phyloP scores from a whole-genome alignment of 352 stramenopile species.

The Globisporangium abappressorium region DNA sequence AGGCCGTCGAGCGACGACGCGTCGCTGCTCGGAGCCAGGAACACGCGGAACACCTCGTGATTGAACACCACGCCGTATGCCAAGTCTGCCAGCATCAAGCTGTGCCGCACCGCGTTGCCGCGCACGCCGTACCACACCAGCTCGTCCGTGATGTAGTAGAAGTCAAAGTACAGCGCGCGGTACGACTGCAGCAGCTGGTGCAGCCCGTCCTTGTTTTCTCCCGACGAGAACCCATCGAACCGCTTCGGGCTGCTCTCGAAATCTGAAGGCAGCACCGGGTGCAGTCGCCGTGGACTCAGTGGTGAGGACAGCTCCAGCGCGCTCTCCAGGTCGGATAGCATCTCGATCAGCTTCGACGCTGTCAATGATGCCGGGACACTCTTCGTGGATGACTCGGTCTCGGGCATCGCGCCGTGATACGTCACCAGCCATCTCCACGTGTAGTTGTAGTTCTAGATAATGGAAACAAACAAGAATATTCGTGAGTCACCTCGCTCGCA shows the following conservation, averaged over 20 bases:
- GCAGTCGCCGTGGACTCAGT: constrained; percentile 56
- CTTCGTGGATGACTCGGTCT: constrained; percentile 22
- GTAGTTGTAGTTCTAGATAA: constrained; percentile 68
- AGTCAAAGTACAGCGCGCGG: constrained; percentile 85
- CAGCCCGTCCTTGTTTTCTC: constrained; percentile 37
- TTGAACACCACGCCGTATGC: constrained; percentile 84
- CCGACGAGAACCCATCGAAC: constrained; percentile 18
- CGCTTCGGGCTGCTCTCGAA: constrained; percentile 34
- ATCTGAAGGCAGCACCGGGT: constrained; percentile 23
- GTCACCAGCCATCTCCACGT: constrained; percentile 75
- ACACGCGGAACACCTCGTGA: constrained; percentile 81
- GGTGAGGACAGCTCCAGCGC: constrained; percentile 65
- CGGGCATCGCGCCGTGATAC: constrained; percentile 46
- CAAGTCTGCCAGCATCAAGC: constrained; percentile 75
- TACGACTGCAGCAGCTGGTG: constrained; percentile 75
- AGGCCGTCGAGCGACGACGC: constrained; percentile 20
- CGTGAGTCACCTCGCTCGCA: not conserved
- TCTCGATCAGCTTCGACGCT: constrained; percentile 37
- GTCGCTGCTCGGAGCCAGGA: constrained; percentile 29
- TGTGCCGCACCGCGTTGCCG: constrained; percentile 78
- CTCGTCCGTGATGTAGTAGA: constrained; percentile 91
- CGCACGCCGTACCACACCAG: constrained; percentile 86
- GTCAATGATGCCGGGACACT: constrained; percentile 20
- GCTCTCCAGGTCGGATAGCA: constrained; percentile 59
- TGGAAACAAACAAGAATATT: not conserved